Base-by-base conservation (phyloP, 2,329 filamentous ascomycete species). In the Ceratocystis destructans region DNA sequence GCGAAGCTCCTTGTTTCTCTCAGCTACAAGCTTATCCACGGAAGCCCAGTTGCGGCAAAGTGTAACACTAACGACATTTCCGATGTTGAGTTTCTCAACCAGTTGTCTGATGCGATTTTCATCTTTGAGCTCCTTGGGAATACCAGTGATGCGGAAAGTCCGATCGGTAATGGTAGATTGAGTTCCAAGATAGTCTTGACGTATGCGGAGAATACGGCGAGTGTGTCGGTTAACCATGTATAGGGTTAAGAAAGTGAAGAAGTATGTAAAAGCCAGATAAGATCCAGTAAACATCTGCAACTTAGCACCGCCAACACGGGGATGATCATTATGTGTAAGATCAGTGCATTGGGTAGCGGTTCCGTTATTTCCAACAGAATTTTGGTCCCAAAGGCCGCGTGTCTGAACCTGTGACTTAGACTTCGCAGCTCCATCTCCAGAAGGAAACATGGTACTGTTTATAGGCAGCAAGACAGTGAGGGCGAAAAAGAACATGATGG, bases 81-180 rank as follows among this genome's bases (percentile, higher is more conserved):
- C 95, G 70, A 99, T 93, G 65, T 88, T 85, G 12, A 99, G 78
- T 69, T 87, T 88, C 72, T 99, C 92, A 31, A 99, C 85, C 66
- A 96, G 87, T 2, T 89, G 80, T 73, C 90, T 94, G 70, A 99
- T 90, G 71, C 87, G 87, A 8, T 85, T 83, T 74, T 97, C 93
- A 0, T 88, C 88, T 67, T 89, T 83, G 68, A 97, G 77, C 28
- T 93, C 86, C 2, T 76, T 73, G 0, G 95, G 94, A 25, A 99
- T 93, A 0, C 93, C 93, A 0, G 93, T 94, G 20, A 99, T 77
- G 28, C 90, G 87, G 71, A 99, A 92, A 0, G 94, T 99, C 41
- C 92, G 86, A 75, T 99, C 94, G 1, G 94, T 97, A 64, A 96
- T 84, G n/a, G 93, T 97, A 0, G 89, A 92, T 75, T 97, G 93